Conservation (phyloP, 2,329 filamentous ascomycete genomes). For the Dothideomycetes sp. region DNA sequence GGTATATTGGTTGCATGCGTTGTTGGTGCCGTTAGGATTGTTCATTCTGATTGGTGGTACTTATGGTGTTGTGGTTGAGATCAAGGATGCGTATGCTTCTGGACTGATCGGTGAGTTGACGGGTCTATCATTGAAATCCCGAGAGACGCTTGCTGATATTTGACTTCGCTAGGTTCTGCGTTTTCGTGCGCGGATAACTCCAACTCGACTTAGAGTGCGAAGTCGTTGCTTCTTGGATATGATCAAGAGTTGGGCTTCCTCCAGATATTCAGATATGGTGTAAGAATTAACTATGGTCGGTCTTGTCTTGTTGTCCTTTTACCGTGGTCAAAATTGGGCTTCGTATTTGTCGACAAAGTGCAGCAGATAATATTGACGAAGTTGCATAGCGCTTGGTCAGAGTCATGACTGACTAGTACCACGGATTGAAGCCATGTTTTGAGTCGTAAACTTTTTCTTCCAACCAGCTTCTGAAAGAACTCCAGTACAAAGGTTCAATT, state of each 20-base stretch:
- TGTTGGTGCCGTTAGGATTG: conserved; percentile 36
- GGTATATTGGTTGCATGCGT: conserved; percentile 33
- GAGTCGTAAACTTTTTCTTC: background rate
- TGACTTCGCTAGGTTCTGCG: conserved; percentile 23
- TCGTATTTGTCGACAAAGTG: too few relatives aligned
- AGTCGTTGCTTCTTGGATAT: too few relatives aligned
- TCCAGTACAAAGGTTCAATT: too few relatives aligned
- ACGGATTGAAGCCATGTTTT: background rate
- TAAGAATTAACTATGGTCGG: too few relatives aligned
- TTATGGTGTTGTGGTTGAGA: conserved; percentile 42
- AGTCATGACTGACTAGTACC: too few relatives aligned
- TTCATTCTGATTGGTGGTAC: conserved; percentile 43
- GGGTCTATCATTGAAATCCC: background rate
- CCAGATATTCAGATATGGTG: too few relatives aligned
- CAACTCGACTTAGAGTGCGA: conserved; percentile 14
- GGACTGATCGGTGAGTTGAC: conserved; percentile 32
- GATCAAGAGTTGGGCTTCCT: too few relatives aligned
- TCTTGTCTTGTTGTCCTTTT: too few relatives aligned
- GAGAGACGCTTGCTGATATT: conserved; percentile 4
- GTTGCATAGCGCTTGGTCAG: too few relatives aligned
- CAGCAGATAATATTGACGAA: too few relatives aligned
- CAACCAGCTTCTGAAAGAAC: conserved; percentile 7
- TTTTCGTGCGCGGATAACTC: conserved; percentile 44
- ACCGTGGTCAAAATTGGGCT: too few relatives aligned
- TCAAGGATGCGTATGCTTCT: conserved; percentile 43